Conservation (phyloP, 805 yeast species). For the Monosporozyma solicola region DNA sequence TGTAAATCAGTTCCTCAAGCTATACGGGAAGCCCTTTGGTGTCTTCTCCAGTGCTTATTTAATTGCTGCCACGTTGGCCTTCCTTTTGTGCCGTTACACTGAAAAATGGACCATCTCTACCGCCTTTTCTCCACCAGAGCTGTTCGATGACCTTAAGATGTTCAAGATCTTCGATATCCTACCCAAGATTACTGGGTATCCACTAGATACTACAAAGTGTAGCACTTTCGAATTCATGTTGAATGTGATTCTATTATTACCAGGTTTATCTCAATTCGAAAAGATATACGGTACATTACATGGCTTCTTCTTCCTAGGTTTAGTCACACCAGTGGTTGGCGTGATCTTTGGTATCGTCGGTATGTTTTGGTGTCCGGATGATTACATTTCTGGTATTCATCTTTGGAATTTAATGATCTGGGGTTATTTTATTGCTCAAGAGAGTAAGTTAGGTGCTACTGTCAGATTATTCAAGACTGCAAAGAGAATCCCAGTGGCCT, state of each 20-base stretch:
- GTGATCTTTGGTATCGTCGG: not conserved
- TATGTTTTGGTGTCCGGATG: not conserved
- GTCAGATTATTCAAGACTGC: not conserved
- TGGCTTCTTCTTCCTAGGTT: constrained; percentile 1
- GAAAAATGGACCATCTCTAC: constrained; percentile 1
- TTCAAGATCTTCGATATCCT: not conserved
- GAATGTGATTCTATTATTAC: not conserved
- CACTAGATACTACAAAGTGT: constrained; percentile 1
- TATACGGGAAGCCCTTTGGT: constrained; percentile 1
- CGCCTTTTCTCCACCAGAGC: not conserved
- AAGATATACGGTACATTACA: constrained; percentile 1
- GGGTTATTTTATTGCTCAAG: constrained; percentile 1
- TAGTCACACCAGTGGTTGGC: not conserved
- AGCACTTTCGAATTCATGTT: not conserved
- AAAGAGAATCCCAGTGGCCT: not conserved
- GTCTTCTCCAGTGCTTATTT: not conserved
- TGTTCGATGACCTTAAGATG: not conserved
- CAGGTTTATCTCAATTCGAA: constrained; percentile 2
- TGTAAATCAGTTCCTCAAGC: not conserved
- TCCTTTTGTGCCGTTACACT: not conserved
- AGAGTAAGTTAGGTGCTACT: constrained; percentile 1
- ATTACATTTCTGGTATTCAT: not conserved
- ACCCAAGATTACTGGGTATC: not conserved
- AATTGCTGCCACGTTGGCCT: not conserved
- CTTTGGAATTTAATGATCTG: constrained; percentile 1